Conservation (phyloP, 768 basidiomycete species). For the Chiua virens region DNA sequence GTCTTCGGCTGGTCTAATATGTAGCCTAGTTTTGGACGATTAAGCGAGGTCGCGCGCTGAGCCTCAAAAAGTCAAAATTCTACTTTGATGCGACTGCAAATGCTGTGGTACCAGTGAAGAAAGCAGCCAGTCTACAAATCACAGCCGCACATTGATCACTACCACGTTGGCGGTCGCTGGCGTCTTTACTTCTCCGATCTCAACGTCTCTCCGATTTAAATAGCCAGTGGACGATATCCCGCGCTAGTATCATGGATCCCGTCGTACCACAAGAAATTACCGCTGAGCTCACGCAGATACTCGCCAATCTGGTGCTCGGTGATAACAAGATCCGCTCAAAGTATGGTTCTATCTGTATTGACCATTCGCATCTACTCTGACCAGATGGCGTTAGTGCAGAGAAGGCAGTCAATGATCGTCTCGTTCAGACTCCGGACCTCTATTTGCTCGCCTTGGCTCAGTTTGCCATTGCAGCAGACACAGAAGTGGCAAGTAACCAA, state of each 20-base stretch:
- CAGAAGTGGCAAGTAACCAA: slow-evolving; percentile 64
- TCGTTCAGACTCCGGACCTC: slow-evolving; percentile 74
- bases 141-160: background rate
- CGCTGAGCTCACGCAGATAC: slow-evolving; percentile 75
- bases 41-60: too few species aligned
- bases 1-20: too few species aligned
- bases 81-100: too few species aligned
- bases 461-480: slow-evolving; percentile 74
- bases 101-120: too few species aligned
- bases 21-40: too few species aligned
- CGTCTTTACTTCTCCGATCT: background rate
- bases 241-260: slow-evolving; percentile 25
- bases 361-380: slow-evolving; percentile 4
- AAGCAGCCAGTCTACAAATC: background rate
- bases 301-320: slow-evolving; percentile 80
- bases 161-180: background rate
- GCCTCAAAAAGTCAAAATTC: too few species aligned
- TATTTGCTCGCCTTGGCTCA: slow-evolving; percentile 79
- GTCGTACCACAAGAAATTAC: slow-evolving; percentile 63
- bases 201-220: slow-evolving; percentile 1
- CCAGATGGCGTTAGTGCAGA: slow-evolving; percentile 54
- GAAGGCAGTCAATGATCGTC: slow-evolving; percentile 76
- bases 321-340: slow-evolving; percentile 80
- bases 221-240: background rate
- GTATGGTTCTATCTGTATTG: slow-evolving; percentile 33